Evolutionary conservation across 306 rosid species (phyloP), one percentile per base, ranked within the genome.

Genomic region (Arachis hypogaea): DNA sequence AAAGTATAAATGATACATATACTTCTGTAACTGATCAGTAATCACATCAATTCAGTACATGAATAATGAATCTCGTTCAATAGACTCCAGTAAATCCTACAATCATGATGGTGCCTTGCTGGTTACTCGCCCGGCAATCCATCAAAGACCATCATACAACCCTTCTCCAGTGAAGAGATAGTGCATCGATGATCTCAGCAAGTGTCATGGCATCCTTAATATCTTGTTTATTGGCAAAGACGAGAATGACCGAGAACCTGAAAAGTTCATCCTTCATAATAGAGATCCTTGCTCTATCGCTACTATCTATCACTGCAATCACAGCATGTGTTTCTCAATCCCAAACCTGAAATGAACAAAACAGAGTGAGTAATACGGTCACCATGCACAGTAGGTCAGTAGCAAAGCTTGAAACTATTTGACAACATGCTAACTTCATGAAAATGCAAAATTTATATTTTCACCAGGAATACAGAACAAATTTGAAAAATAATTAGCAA

Each of bases 151-250:
- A 5, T 95, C 97, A 22, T 95, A 88, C 47, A 95, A 73, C 22
- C 99, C 99, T 7, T 92, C 99, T 7, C 98, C 99, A 0, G 97
- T 83, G 82, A 95, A 95, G 96, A 62, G 97, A 90, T 47, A 95
- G 85, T 22, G 89, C 92, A 71, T 95, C 99, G 0, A 96, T 95
- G 71, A 95, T 88, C 88, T 95, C 99, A 54, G 94, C 99, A 7
- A 98, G 96, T 61, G 96, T 87, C 99, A 95, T 95, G 47, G 99
- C 98, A 85, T 95, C 99, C 87, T 95, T 95, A 61, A 95, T 86
- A 76, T 95, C 99, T 80, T 95, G 99, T 79, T 95, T 95, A 80
- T 95, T 95, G 9, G 97, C 98, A 76, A 88, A 90, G 68, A 95
- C 92, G 22, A 95, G 89, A 43, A 95, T 81, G 51, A 95, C 92